Evolutionary conservation across 805 yeast genomes (phyloP).

Genomic region (Starmera amethionina): DNA sequence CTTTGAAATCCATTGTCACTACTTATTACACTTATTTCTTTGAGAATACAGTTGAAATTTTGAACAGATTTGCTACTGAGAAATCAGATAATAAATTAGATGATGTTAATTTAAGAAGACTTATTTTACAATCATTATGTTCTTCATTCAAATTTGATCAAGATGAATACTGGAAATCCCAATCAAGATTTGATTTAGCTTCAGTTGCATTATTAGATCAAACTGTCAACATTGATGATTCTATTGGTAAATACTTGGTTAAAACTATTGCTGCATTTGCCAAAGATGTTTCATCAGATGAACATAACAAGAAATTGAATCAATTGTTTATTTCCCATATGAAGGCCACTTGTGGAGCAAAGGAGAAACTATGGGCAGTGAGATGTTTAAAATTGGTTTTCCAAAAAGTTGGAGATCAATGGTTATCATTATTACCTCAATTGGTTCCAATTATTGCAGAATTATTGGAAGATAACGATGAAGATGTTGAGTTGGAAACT

Average conservation of each 20-base stretch:
- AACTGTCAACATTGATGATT: conserved; percentile 55
- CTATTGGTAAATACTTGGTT: conserved; percentile 72
- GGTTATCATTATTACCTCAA: conserved; percentile 88
- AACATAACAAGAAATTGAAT: conserved; percentile 68
- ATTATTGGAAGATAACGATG: conserved; percentile 90
- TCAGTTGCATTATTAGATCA: conserved; percentile 56
- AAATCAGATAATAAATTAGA: conserved; percentile 33
- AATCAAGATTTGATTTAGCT: conserved; percentile 70
- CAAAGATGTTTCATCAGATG: conserved; percentile 56
- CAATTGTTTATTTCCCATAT: conserved; percentile 54
- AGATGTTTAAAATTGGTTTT: conserved; percentile 72
- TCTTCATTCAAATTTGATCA: conserved; percentile 82
- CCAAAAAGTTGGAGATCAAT: conserved; percentile 88
- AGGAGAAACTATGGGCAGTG: conserved; percentile 72
- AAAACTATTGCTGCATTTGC: conserved; percentile 74
- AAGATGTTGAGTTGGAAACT: conserved; percentile 83
- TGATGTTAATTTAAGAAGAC: conserved; percentile 55
- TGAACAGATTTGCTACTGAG: conserved; percentile 38
- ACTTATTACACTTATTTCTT: conserved; percentile 77
- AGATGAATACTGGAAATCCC: conserved; percentile 92
- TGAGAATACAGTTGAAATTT: conserved; percentile 54
- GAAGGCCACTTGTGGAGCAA: conserved; percentile 46
- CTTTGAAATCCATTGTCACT: conserved; percentile 78
- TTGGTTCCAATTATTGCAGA: conserved; percentile 95
- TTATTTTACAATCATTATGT: conserved; percentile 61